phyloP scores from a whole-genome alignment of 352 stramenopile genomes.

The Phytophthora pseudosyringae region DNA sequence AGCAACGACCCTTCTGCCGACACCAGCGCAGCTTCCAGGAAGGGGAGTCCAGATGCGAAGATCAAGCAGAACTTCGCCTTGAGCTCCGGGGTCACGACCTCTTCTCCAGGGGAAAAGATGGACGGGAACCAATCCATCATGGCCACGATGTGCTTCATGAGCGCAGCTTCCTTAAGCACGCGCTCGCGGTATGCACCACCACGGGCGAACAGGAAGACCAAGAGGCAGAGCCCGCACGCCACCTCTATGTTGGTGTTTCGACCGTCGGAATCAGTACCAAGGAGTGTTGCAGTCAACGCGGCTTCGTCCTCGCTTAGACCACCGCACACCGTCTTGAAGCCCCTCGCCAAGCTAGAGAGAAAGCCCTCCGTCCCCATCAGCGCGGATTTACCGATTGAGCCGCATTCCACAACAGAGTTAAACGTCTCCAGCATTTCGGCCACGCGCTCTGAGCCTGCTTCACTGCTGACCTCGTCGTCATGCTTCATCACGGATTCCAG shows the following conservation, averaged over 20 bases:
- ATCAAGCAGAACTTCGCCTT: conserved; percentile 45
- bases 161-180: conserved; percentile 44
- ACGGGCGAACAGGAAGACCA: conserved; percentile 59
- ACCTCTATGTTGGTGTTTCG: conserved; percentile 51
- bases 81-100: conserved; percentile 27
- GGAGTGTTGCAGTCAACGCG: conserved; percentile 22
- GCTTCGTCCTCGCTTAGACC: conserved; percentile 28
- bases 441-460: conserved; percentile 35
- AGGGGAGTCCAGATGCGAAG: conserved; percentile 48
- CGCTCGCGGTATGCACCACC: conserved; percentile 47
- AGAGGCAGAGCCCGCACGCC: conserved; percentile 51
- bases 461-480: conserved; percentile 11
- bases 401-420: conserved; percentile 62
- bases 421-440: conserved; percentile 68
- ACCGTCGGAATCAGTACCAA: conserved; percentile 27
- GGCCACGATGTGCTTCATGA: conserved; percentile 39
- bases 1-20: conserved; percentile 32
- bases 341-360: conserved; percentile 48
- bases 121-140: conserved; percentile 57
- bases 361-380: conserved; percentile 61
- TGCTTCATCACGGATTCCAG: conserved; percentile 48
- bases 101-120: conserved; percentile 36
- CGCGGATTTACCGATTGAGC: conserved; percentile 45
- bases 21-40: conserved; percentile 58
- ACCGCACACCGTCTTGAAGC: conserved; percentile 33